Evolutionary conservation across 768 basidiomycete species (phyloP).

Genomic region (Podaxis rugospora): DNA sequence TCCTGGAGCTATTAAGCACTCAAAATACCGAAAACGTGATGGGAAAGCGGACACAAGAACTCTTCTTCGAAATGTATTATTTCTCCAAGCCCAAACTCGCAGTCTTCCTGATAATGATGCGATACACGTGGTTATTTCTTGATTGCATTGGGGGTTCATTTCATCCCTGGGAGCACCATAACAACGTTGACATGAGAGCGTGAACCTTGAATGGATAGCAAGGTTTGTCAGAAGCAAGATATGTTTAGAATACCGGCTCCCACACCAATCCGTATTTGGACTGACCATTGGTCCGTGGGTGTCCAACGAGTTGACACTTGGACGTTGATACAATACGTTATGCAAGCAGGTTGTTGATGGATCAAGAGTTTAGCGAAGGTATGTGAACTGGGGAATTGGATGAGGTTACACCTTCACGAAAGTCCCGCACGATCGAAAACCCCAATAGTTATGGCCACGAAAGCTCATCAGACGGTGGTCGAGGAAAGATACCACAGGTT

Average conservation of each 20-base stretch:
- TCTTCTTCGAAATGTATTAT: not conserved
- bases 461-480: not conserved
- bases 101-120: not conserved
- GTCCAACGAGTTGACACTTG: not conserved
- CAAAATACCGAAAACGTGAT: not conserved
- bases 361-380: not conserved
- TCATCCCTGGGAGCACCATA: slow-evolving; percentile 4
- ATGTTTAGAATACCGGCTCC: slow-evolving; percentile 5
- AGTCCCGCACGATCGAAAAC: no score
- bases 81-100: not conserved
- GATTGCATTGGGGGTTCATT: slow-evolving; percentile 3
- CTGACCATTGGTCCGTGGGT: not conserved
- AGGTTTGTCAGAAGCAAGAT: not conserved
- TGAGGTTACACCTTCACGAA: not conserved
- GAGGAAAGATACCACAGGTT: not conserved
- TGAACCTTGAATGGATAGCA: not conserved
- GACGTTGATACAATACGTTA: not conserved
- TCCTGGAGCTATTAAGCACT: not conserved
- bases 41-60: not conserved
- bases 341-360: not conserved
- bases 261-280: not conserved
- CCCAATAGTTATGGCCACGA: no score
- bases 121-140: slow-evolving; percentile 9
- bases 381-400: not conserved
- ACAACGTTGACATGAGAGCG: slow-evolving; percentile 9